A percentile compares a stretch with the other conserved stretches of the same genome.
phyloP scores from a whole-genome alignment of 768 basidiomycete genomes.

The Lepiota venenata region DNA sequence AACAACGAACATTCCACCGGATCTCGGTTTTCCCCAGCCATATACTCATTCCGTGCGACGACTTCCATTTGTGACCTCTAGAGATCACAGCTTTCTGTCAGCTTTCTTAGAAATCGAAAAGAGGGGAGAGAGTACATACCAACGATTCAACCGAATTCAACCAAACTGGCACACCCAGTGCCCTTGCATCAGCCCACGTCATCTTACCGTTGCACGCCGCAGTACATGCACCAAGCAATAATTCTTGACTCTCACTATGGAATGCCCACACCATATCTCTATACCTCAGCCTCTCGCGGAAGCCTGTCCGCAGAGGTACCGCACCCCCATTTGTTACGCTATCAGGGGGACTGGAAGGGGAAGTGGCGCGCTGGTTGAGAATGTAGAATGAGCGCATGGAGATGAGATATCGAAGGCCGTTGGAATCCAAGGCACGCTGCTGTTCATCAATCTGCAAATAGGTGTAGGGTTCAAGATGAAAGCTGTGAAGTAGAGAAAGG shows the following conservation, averaged over 20 bases:
- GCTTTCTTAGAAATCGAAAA: not conserved
- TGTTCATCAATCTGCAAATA: slow-evolving; percentile 78
- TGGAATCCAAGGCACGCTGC: slow-evolving; percentile 84
- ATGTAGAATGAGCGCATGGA: slow-evolving; percentile 93
- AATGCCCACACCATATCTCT: slow-evolving; percentile 98
- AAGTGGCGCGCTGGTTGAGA: slow-evolving; percentile 58
- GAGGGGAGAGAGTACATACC: slow-evolving; percentile 42
- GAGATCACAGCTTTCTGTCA: not conserved
- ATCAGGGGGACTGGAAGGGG: slow-evolving; percentile 31
- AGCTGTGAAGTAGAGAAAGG: not conserved
- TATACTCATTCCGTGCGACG: slow-evolving; percentile 91
- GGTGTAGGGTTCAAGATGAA: not conserved
- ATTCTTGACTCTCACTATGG: slow-evolving; percentile 90
- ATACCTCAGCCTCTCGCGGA: slow-evolving; percentile 78
- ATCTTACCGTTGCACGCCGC: slow-evolving; percentile 81
- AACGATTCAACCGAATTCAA: slow-evolving; percentile 72
- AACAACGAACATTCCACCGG: slow-evolving; percentile 87
- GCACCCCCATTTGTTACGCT: slow-evolving; percentile 43
- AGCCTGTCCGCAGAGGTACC: slow-evolving; percentile 45
- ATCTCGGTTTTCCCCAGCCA: slow-evolving; percentile 83
- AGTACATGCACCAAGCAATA: slow-evolving; percentile 69
- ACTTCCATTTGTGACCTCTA: slow-evolving; percentile 82
- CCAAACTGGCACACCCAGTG: slow-evolving; percentile 88
- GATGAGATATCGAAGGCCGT: slow-evolving; percentile 90
- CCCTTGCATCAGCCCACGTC: slow-evolving; percentile 85